These are phyloP conservation scores for Saccharomyces hybrid DNA, from an alignment of 1,139 yeast species.

Conservation along the genomic window DNA sequence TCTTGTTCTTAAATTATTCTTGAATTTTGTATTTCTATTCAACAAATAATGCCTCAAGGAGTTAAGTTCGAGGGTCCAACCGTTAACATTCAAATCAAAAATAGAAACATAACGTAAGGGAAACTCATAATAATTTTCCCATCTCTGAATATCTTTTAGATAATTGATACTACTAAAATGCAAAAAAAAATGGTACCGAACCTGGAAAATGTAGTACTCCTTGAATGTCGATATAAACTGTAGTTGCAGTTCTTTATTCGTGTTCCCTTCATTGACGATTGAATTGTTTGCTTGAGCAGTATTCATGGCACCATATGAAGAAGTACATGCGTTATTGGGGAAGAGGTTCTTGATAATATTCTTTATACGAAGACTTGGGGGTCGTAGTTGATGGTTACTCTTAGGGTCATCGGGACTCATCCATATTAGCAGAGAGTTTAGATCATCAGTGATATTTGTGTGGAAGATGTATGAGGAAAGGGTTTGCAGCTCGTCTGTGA, in stretches of 20 bases:
- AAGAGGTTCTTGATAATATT: constrained; percentile 16
- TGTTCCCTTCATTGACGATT: constrained; percentile 2
- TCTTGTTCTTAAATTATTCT: constrained; percentile 9
- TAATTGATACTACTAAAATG: constrained; percentile 10
- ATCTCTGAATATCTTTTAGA: constrained; percentile 19
- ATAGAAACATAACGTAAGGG: constrained; percentile 21
- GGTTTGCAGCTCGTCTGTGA: background rate
- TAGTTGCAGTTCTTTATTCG: constrained; percentile 6
- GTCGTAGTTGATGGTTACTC: constrained; percentile 20
- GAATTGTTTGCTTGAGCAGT: background rate
- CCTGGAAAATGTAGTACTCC: constrained; percentile 17
- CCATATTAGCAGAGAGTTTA: constrained; percentile 25
- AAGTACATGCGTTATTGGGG: background rate
- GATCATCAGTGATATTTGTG: constrained; percentile 13
- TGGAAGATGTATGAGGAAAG: background rate
- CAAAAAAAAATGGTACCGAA: constrained; percentile 19
- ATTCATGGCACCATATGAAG: background rate
- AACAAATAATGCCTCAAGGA: constrained; percentile 24
- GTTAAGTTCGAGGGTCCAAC: constrained; percentile 17
- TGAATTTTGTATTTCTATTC: constrained; percentile 16
- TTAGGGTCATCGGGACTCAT: constrained; percentile 21
- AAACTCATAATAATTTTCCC: constrained; percentile 21
- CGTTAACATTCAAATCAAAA: constrained; percentile 8
- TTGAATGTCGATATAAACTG: constrained; percentile 13
- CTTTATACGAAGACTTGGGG: constrained; percentile 23